Conservation (phyloP, 306 rosid genomes). For the Rosa multiflora region DNA sequence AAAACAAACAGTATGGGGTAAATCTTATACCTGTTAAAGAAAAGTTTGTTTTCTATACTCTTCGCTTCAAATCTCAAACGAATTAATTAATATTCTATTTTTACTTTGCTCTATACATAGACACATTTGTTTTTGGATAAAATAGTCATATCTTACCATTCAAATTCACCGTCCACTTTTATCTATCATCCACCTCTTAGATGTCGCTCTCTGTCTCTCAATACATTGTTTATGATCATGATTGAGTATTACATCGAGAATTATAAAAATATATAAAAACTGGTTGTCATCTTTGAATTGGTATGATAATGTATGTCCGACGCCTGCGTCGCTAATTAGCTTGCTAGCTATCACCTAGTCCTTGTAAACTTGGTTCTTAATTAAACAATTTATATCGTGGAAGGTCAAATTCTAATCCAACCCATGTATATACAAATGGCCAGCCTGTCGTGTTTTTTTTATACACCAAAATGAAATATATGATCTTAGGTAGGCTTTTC, state of each 20-base stretch:
- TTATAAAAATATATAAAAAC: too few relatives aligned
- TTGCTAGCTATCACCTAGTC: too few relatives aligned
- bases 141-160: background rate
- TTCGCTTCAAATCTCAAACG: background rate
- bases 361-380: too few relatives aligned
- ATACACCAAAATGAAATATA: too few relatives aligned
- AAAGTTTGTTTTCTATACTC: background rate
- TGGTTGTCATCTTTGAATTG: background rate
- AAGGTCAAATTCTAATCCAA: too few relatives aligned
- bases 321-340: background rate
- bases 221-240: background rate
- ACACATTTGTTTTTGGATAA: background rate
- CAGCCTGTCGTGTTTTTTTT: too few relatives aligned
- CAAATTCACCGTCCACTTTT: background rate
- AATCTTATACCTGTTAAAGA: too few relatives aligned
- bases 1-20: too few relatives aligned
- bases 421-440: too few relatives aligned
- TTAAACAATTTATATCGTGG: too few relatives aligned
- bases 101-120: background rate
- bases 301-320: background rate
- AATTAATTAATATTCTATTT: too few relatives aligned
- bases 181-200: background rate
- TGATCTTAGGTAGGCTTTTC: too few relatives aligned
- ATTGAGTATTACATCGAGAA: background rate
- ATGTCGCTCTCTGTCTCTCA: background rate